Conservation (phyloP, 1,139 yeast genomes). For the Pichia sp. region DNA sequence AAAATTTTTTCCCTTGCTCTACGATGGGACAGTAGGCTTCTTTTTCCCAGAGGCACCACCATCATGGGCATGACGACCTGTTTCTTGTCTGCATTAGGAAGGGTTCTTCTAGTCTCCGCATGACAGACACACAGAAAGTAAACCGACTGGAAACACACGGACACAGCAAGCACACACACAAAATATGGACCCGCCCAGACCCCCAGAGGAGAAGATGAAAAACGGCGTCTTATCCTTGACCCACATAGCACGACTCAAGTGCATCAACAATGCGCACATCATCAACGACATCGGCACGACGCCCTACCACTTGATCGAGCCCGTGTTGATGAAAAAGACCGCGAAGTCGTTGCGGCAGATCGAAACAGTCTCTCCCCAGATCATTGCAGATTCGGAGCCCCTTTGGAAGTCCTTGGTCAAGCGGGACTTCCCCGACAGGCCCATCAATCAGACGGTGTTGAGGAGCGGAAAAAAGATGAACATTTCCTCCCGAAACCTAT, state of each 20-base stretch:
- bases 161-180: not conserved
- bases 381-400: constrained; percentile 27
- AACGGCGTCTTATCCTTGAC: constrained; percentile 27
- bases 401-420: constrained; percentile 32
- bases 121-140: not conserved
- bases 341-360: constrained; percentile 30
- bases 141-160: not conserved
- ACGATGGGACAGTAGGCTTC: not conserved
- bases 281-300: constrained; percentile 32
- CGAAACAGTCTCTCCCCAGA: constrained; percentile 32
- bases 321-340: constrained; percentile 32
- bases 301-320: constrained; percentile 34
- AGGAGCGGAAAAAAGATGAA: constrained; percentile 21
- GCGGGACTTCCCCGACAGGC: constrained; percentile 32
- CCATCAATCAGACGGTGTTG: constrained; percentile 18
- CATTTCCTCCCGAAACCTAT: constrained; percentile 26
- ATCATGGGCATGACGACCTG: not conserved
- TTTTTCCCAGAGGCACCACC: not conserved
- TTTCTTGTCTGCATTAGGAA: not conserved
- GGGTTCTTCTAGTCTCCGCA: not conserved
- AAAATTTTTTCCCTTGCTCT: not conserved
- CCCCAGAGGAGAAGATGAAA: constrained; percentile 19
- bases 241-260: constrained; percentile 28
- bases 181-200: not conserved
- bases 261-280: constrained; percentile 30